phyloP scores from a whole-genome alignment of 768 basidiomycete genomes.

The Clitopilus hobsonii region DNA sequence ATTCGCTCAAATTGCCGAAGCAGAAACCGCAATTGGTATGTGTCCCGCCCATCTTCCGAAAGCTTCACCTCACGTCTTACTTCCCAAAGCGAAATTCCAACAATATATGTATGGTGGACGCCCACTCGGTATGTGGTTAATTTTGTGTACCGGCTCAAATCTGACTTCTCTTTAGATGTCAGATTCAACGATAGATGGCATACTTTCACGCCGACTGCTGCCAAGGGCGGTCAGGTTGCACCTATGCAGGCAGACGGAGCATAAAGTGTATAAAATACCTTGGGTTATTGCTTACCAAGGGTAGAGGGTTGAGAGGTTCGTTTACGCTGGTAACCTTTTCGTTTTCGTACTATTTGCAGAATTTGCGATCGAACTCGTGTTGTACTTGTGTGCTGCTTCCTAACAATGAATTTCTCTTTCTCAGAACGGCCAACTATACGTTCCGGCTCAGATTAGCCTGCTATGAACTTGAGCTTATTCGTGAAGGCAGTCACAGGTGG shows the following conservation, averaged over 20 bases:
- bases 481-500: too few relatives aligned
- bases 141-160: background rate
- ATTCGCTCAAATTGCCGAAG: slow-evolving; percentile 81
- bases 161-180: slow-evolving; percentile 53
- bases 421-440: too few relatives aligned
- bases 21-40: slow-evolving; percentile 89
- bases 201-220: slow-evolving; percentile 83
- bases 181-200: slow-evolving; percentile 97
- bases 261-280: too few relatives aligned
- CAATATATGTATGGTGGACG: slow-evolving; percentile 93
- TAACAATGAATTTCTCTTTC: too few relatives aligned
- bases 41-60: background rate
- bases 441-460: too few relatives aligned
- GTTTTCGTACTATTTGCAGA: background rate
- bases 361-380: too few relatives aligned
- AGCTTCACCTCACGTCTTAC: slow-evolving; percentile 3
- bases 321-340: background rate
- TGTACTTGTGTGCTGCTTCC: too few relatives aligned
- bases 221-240: slow-evolving; percentile 77
- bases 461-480: too few relatives aligned
- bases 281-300: too few relatives aligned
- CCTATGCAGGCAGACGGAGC: slow-evolving; percentile 56
- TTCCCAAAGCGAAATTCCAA: slow-evolving; percentile 79
- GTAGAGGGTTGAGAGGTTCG: background rate
- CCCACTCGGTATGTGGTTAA: slow-evolving; percentile 65